Evolutionary conservation across 176 grass and related monocot genomes (phyloP), one percentile per base, ranked within the genome.

Genomic region (Pontederia crassipes): DNA sequence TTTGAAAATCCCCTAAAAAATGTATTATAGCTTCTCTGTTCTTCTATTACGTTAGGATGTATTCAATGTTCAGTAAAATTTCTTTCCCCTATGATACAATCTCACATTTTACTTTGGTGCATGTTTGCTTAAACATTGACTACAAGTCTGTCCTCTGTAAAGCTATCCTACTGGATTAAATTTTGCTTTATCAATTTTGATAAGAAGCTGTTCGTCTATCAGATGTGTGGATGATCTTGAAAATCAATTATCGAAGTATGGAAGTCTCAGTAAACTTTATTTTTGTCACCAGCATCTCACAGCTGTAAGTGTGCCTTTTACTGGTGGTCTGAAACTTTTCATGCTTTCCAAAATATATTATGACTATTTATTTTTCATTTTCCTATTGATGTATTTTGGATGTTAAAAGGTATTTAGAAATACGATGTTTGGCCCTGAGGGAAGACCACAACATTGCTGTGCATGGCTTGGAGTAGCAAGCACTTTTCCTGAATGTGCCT

Each of bases 271-370:
- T 73, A 97, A 85, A 55, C 87, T 97, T 13, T 96, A 96, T 72
- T 96, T 90, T 74, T 96, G 90, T 75, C 92, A 96, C 78, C 92
- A 96, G 61, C 92, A 96, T 87, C 86, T 96, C 66, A 96, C 92
- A 75, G 85, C 81, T 54, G 92, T 96, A 85, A 87, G 77, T 79
- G 46, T 54, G 72, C 55, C 40, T 40, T 24, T 40, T 40, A 40
- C 32, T 40, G 32, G 32, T 40, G 32, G 32, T 40, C 6, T 40
- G 32, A 3, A 7, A 40, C 32, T 7, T 40, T 40, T 7, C 32
- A 40, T 40, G 32, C 32, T 4, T 4, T 40, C 32, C 32, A 40
- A 40, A 7, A 40, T 40, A 40, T 40, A 40, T 40, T 40, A 40
- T 40, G 32, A 40, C 6, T 40, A 35, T 2, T 35, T 35, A 35